Evolutionary conservation across 192 early-diverging fungal genomes (phyloP).

Genomic region (Funneliformis geosporum): DNA sequence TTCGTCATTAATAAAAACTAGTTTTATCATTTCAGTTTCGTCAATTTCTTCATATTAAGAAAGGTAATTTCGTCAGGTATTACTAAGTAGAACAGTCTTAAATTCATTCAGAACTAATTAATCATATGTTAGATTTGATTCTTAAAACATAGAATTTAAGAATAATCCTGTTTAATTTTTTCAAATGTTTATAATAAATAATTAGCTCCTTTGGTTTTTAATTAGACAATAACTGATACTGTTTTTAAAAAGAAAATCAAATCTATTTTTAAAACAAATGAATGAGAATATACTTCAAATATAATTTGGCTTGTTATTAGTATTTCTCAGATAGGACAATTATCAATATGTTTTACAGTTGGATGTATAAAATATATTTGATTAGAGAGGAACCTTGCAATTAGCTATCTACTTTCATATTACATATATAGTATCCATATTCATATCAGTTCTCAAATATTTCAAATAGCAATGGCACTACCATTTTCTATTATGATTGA

Average conservation of each 20-base stretch:
- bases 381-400: neutral
- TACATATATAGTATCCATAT: neutral
- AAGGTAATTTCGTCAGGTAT: too few relatives aligned
- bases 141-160: too few relatives aligned
- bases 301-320: neutral
- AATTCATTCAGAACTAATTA: too few relatives aligned
- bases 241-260: neutral
- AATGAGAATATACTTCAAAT: neutral
- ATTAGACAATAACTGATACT: neutral
- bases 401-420: neutral
- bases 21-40: too few relatives aligned
- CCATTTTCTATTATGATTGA: neutral
- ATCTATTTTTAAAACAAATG: constrained; percentile 3
- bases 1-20: too few relatives aligned
- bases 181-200: too few relatives aligned
- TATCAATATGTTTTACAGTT: neutral
- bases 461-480: neutral
- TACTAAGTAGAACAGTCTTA: too few relatives aligned
- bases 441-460: neutral
- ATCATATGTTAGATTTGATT: too few relatives aligned
- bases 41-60: too few relatives aligned
- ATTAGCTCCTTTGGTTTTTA: neutral
- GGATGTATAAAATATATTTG: constrained; percentile 8
- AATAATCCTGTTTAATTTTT: too few relatives aligned
- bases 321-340: neutral